Evolutionary conservation across 2,329 filamentous ascomycete species (phyloP), one percentile per base, ranked within the genome.

Genomic region (Camillea tinctor): DNA sequence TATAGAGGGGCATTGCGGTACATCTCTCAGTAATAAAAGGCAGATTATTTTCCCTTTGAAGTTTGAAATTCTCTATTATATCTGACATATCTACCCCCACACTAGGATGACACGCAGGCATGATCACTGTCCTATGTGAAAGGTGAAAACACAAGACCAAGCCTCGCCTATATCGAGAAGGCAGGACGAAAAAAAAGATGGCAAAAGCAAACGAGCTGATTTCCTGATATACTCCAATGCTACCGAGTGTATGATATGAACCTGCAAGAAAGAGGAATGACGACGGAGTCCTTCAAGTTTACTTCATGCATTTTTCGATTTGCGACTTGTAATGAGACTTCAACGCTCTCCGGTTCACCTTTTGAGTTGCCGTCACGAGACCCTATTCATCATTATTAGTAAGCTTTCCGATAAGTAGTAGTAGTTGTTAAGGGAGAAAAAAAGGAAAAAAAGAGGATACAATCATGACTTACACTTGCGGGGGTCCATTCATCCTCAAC

Each of bases 401-500:
- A 53, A 44, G 36, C 44, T 40, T 50, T 17, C n/a, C n/a, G n/a
- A 8, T 49, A 23, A 52, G 40, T n/a, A n/a, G n/a, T n/a, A 13
- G 15, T 20, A 22, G 24, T 20, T 3, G 6, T 49, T 2, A 23
- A 48, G 21, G 23, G 21, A 23, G 36, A 30, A 30, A 5, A 11
- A 19, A 20, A 20, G 6, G 11, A 30, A 30, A 2, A 26, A 44
- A 58, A 52, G 53, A 49, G 9, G 20, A 49, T 44, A 30, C 21
- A 50, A 60, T 11, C 11, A n/a, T n/a, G 17, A 84, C 90, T 88
- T 80, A 94, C 91, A 72, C 88, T 95, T 60, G 87, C 84, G 56
- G 92, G 90, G 58, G 89, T 94, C 92, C 92, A 96, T 75, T 96
- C 92, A 72, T 94, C 92, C 65, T 94, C 90, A 0, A 88, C 87